Evolutionary conservation across 1,284 basidiomycete genomes (phyloP).

Genomic region (Leccinum pachyderme): DNA sequence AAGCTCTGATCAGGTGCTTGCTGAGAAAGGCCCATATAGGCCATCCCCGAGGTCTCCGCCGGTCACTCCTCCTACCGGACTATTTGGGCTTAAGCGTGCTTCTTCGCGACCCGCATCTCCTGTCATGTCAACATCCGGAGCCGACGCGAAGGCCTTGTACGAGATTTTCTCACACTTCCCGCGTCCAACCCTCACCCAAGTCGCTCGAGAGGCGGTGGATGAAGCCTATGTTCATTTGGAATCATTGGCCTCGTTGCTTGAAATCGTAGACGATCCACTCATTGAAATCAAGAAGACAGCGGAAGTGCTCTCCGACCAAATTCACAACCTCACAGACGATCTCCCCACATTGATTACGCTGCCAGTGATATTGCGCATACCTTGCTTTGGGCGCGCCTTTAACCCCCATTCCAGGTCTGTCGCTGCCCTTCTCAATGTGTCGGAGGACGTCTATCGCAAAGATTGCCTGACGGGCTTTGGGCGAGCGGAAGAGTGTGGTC

Average conservation of each 20-base stretch:
- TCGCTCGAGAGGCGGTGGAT: slow-evolving; percentile 73
- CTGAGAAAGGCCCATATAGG: slow-evolving; percentile 41
- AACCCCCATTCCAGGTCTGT: slow-evolving; percentile 39
- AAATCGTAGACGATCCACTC: slow-evolving; percentile 38
- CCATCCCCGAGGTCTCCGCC: slow-evolving; percentile 47
- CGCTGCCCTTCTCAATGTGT: slow-evolving; percentile 52
- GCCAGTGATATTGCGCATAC: slow-evolving; percentile 55
- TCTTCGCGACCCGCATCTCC: slow-evolving; percentile 69
- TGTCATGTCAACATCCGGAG: slow-evolving; percentile 42
- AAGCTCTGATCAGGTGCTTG: slow-evolving; percentile 26
- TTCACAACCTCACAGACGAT: slow-evolving; percentile 55
- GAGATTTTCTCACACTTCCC: slow-evolving; percentile 61
- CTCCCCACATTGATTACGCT: slow-evolving; percentile 69
- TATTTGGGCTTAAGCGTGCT: slow-evolving; percentile 67
- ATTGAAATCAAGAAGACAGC: slow-evolving; percentile 24
- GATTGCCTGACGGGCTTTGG: slow-evolving; percentile 71
- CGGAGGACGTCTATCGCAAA: slow-evolving; percentile 61
- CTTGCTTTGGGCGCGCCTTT: slow-evolving; percentile 25
- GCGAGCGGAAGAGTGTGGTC: slow-evolving; percentile 70
- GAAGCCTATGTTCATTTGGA: slow-evolving; percentile 68
- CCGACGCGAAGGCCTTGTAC: slow-evolving; percentile 58
- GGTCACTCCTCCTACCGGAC: slow-evolving; percentile 52
- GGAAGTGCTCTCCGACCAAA: slow-evolving; percentile 38
- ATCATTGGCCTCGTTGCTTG: slow-evolving; percentile 56
- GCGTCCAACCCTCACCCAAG: slow-evolving; percentile 49